Evolutionary conservation across 1,139 yeast genomes (phyloP).

Genomic region (Lodderomyces elongisporus): DNA sequence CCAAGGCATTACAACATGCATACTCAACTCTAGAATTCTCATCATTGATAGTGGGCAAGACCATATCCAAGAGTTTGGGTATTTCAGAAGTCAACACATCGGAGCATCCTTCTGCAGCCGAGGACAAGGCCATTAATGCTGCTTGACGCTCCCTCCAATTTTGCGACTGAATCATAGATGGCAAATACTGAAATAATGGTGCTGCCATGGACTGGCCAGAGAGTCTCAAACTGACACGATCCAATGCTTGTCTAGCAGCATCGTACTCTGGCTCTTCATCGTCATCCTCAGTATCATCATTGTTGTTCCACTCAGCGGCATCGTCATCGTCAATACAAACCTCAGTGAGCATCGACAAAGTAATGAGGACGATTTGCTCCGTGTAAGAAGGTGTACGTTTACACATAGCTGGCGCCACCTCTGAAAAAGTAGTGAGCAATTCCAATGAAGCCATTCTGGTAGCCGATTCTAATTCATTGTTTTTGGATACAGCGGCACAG

Average conservation of each 20-base stretch:
- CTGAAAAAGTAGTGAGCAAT: slow-evolving; percentile 82
- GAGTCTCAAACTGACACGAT: slow-evolving; percentile 77
- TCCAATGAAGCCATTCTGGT: slow-evolving; percentile 88
- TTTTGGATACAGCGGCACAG: slow-evolving; percentile 74
- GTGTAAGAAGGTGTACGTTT: slow-evolving; percentile 72
- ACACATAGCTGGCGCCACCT: slow-evolving; percentile 94
- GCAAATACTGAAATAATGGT: slow-evolving; percentile 81
- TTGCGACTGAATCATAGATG: slow-evolving; percentile 68
- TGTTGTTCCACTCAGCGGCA: slow-evolving; percentile 82
- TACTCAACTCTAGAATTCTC: slow-evolving; percentile 92
- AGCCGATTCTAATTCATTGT: slow-evolving; percentile 69
- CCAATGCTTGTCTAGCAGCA: slow-evolving; percentile 91
- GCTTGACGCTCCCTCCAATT: slow-evolving; percentile 97
- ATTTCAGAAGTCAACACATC: slow-evolving; percentile 82
- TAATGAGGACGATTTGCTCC: slow-evolving; percentile 63
- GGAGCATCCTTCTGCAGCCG: slow-evolving; percentile 96
- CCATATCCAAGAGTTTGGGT: slow-evolving; percentile 74
- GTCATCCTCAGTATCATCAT: slow-evolving; percentile 71
- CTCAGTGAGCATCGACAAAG: slow-evolving; percentile 85
- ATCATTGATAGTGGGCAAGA: slow-evolving; percentile 76
- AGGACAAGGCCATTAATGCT: slow-evolving; percentile 91
- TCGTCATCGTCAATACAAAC: slow-evolving; percentile 86
- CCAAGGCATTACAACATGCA: slow-evolving; percentile 94
- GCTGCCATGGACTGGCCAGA: slow-evolving; percentile 82
- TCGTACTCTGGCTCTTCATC: slow-evolving; percentile 85